These are phyloP conservation scores for Hypoxylon sp. DNA, from an alignment of 2,329 filamentous ascomycete species.

Conservation along the genomic window DNA sequence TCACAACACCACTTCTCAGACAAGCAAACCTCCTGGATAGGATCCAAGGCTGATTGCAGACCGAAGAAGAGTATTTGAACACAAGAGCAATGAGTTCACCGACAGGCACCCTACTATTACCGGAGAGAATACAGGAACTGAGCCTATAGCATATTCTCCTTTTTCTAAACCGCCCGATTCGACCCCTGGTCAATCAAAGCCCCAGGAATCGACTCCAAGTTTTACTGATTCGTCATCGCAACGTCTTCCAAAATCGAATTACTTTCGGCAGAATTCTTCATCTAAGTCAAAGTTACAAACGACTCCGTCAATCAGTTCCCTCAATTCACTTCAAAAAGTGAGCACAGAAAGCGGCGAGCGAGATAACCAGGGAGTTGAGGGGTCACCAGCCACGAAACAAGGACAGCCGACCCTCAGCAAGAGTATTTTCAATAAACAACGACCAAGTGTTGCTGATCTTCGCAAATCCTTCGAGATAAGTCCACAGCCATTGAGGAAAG, in stretches of 20 bases:
- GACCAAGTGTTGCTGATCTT: constrained; percentile 53
- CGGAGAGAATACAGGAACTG: constrained; percentile 7
- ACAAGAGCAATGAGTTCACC: constrained; percentile 45
- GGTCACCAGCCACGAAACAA: constrained; percentile 2
- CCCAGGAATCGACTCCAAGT: constrained; percentile 3
- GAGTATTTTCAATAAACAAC: constrained; percentile 32
- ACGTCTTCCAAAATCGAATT: constrained; percentile 22
- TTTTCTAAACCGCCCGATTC: constrained; percentile 22
- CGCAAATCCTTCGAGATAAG: constrained; percentile 52
- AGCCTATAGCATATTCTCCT: constrained; percentile 33
- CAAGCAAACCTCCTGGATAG: constrained; percentile 43
- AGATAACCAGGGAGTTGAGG: not conserved
- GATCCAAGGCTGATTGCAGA: constrained; percentile 50
- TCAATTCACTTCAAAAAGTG: constrained; percentile 6
- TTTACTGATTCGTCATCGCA: constrained; percentile 15
- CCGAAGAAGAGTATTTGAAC: constrained; percentile 52
- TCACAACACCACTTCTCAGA: constrained; percentile 31
- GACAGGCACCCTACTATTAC: not conserved
- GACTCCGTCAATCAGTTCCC: constrained; percentile 11
- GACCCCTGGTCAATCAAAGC: constrained; percentile 8
- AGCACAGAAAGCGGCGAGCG: not conserved
- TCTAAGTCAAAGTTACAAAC: constrained; percentile 21
- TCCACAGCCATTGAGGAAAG: constrained; percentile 13
- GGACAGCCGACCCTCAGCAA: not conserved
- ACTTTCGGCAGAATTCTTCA: constrained; percentile 26